Evolutionary conservation across 495 filamentous ascomycete species (phyloP), one percentile per base, ranked within the genome.

Genomic region (Echria macrotheca): DNA sequence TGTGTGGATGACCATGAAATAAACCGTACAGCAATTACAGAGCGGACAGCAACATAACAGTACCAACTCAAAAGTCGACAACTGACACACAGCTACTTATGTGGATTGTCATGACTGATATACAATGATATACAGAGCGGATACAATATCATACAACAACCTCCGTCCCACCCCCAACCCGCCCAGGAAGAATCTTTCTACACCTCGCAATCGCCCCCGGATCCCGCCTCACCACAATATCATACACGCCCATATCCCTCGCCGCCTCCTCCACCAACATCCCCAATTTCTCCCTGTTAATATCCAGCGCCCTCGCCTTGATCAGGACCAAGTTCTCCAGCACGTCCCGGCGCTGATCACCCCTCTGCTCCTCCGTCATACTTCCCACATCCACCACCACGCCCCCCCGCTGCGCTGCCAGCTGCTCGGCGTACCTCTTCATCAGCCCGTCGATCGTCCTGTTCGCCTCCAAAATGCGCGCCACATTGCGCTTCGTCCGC

Each of bases 161-260:
- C 0, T 33, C 42, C 15, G 11, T 23, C 15, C 18, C 45, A 42
- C 21, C 19, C 21, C 23, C 15, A 2, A 17, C 17, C 29, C 47
- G 28, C 23, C 32, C 33, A n/a, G n/a, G n/a, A 54, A 49, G 40
- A 15, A 56, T 19, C 47, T 66, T 66, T 40, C 42, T 53, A 23
- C 46, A 31, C 56, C 17, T 53, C 7, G 47, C 48, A 35, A 65
- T 60, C 49, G 32, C 15, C 38, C 28, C 49, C 19, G 38, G 28
- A 39, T 64, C 54, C 24, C 32, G 53, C 32, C n/a, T n/a, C 4
- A 62, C 23, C 10, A 63, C 47, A 24, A 64, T 55, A 54, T 67
- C 63, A 28, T 64, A 65, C 50, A 77, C 71, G 5, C 75, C 73
- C 80, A 85, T 83, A 48, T 82, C 77, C 38, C 49, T 44, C 12